Base-by-base conservation (phyloP, 345 rosid species). In the Syzygium grande region DNA sequence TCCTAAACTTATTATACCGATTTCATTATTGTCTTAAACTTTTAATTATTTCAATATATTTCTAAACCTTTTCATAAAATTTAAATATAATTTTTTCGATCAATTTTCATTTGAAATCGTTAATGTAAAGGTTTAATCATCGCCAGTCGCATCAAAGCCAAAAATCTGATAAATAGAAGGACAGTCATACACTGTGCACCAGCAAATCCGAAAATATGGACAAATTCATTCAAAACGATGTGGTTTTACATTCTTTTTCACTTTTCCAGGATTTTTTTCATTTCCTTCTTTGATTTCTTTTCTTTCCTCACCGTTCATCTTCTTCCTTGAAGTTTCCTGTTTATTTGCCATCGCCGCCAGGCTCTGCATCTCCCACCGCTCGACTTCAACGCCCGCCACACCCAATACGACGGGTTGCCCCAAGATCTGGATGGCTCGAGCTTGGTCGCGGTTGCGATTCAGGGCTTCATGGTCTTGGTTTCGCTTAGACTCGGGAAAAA, bases 141-240 rank as follows among this genome's bases (percentile, higher is more conserved):
- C 2, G 3, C 1, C 2, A 43, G 7, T 7, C 46, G 46, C 46
- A 1, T 5, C 46, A 43, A 43, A 43, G 46, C 46, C 46, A 43
- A 43, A 43, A 43, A 43, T 43, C 46, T 6, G 46, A 43, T 43
- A 7, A 43, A 43, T 43, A 43, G 46, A 43, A 43, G 46, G 9
- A 59, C 2, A 6, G 0, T 5, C 3, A 0, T 5, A 25, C 0
- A 3, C 27, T 2, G 3, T 0, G 10, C 6, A 12, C 7, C 15
- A 0, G 16, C 0, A 5, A 5, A 12, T n/a, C 29, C 27, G 14
- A 3, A 43, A 43, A 43, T 1, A 15, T 2, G 1, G 73, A n/a
- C 6, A 6, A 63, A 63, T n/a, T 0, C 34, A 7, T 19, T 63
- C 34, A 1, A 13, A 61, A n/a, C 11, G 9, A 61, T 0, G 10